Base-by-base conservation (phyloP, 805 yeast species). In the Lipomyces kockii region DNA sequence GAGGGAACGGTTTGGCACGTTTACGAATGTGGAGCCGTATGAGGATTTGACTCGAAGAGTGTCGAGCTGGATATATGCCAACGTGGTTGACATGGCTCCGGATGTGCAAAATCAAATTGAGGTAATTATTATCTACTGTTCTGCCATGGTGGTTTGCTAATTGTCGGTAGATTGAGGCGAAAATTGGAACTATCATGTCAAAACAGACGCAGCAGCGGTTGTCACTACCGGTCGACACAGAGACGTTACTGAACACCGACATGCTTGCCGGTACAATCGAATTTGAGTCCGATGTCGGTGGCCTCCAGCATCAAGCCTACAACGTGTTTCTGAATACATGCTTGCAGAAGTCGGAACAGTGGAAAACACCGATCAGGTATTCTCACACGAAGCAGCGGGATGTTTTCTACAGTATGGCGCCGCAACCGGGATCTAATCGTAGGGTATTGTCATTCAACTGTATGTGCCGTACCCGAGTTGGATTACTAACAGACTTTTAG, bases 31-130 rank as follows among this genome's bases (percentile, higher is more conserved):
- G 0, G 89, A 86, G 62, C 92, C 92, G 0, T 84, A 91, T 54
- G 89, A 90, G 73, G 91, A 90, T 74, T 81, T 90, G 63, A 89
- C 91, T 7, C 85, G 91, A 76, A 85, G 90, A 39, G 86, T 91
- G 4, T 89, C 94, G 25, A 90, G 88, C 74, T 91, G 97, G 97
- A 83, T 91, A 14, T 91, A 89, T 81, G 92, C 95, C 17, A 89
- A 89, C 70, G 82, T 91, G 59, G 83, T 83, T 58, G 87, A 49
- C 22, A 54, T 68, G 69, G 20, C 69, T 3, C 61, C 64, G 8
- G 71, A 65, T 12, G 35, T 39, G 27, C 71, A 68, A 46, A 25
- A 53, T 49, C 64, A 65, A 27, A 8, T 68, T 11, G 71, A 68
- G 43, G 55, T 52, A 25, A 29, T 3, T 11, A 52, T 9, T 29